A percentile compares a stretch with the other conserved stretches of the same genome.
Evolutionary conservation across 2,329 filamentous ascomycete genomes (phyloP).

Genomic region (Lasiodiplodia citricola): DNA sequence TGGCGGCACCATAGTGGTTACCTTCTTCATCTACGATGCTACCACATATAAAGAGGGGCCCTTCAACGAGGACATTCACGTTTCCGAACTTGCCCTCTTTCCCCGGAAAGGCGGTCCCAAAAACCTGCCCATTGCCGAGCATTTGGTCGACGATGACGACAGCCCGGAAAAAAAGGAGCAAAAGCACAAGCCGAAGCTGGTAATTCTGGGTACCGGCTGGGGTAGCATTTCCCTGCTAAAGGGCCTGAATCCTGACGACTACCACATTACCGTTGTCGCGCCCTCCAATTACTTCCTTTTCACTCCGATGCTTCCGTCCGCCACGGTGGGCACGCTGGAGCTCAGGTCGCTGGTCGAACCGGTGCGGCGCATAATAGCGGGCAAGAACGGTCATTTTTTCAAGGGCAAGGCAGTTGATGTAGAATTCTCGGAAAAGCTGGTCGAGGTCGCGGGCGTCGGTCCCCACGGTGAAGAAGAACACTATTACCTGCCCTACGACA

Average conservation of each 20-base stretch:
- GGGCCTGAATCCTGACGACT: slow-evolving; percentile 85
- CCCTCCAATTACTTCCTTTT: slow-evolving; percentile 97
- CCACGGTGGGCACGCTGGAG: slow-evolving; percentile 93
- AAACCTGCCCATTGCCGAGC: slow-evolving; percentile 89
- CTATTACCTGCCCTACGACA: slow-evolving; percentile 98
- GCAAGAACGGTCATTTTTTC: slow-evolving; percentile 85
- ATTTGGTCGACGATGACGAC: slow-evolving; percentile 88
- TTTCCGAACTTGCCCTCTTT: slow-evolving; percentile 82
- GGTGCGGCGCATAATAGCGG: slow-evolving; percentile 79
- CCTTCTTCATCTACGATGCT: slow-evolving; percentile 93
- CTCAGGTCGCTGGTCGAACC: slow-evolving; percentile 91
- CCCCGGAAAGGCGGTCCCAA: slow-evolving; percentile 88
- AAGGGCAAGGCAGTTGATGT: slow-evolving; percentile 86
- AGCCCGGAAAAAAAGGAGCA: slow-evolving; percentile 69
- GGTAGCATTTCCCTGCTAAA: slow-evolving; percentile 92
- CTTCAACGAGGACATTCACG: slow-evolving; percentile 72
- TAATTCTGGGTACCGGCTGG: slow-evolving; percentile 94
- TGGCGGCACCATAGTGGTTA: slow-evolving; percentile 70
- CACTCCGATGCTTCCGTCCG: slow-evolving; percentile 96
- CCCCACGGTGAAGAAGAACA: slow-evolving; percentile 71
- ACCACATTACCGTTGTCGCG: slow-evolving; percentile 93
- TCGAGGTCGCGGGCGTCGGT: slow-evolving; percentile 81
- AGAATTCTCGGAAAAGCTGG: slow-evolving; percentile 87
- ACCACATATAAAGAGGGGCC: slow-evolving; percentile 81
- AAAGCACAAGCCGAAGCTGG: slow-evolving; percentile 89